These are phyloP conservation scores for Cercospora berteroae DNA, from an alignment of 2,329 filamentous ascomycete species.

Conservation along the genomic window DNA sequence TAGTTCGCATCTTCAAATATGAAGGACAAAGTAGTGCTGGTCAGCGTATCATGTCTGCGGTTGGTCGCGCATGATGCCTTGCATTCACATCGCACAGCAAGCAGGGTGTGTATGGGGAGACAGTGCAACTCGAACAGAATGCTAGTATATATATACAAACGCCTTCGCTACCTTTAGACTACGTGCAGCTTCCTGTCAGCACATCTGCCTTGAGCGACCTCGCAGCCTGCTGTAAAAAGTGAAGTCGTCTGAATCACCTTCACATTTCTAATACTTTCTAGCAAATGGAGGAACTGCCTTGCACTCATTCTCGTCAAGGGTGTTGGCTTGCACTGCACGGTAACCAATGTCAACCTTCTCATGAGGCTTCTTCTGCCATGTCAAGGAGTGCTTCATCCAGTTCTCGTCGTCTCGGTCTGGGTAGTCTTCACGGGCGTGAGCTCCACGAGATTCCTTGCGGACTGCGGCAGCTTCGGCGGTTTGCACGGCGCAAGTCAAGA, in stretches of 20 bases:
- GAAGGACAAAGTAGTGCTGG: no score
- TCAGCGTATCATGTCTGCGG: no score
- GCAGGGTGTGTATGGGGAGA: no score
- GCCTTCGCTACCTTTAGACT: slow-evolving; percentile 23
- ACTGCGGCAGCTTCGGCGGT: slow-evolving; percentile 87
- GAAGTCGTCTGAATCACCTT: slow-evolving; percentile 5
- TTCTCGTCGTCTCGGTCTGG: slow-evolving; percentile 92
- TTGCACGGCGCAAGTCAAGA: slow-evolving; percentile 94
- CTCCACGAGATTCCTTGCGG: slow-evolving; percentile 95
- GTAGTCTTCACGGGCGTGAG: slow-evolving; percentile 94
- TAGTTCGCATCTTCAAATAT: not conserved
- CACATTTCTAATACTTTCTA: slow-evolving; percentile 69
- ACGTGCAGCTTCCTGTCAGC: slow-evolving; percentile 10
- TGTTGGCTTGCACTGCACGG: slow-evolving; percentile 75
- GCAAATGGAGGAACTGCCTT: slow-evolving; percentile 96
- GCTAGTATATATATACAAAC: slow-evolving; percentile 25
- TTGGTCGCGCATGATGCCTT: no score
- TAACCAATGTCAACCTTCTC: slow-evolving; percentile 83
- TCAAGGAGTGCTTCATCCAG: slow-evolving; percentile 99
- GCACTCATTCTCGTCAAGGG: slow-evolving; percentile 93
- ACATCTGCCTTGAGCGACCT: not conserved
- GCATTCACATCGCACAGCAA: no score
- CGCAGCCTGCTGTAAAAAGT: not conserved
- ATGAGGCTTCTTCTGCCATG: slow-evolving; percentile 91
- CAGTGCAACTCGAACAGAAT: not conserved